Conservation (phyloP, 164 flowering plant species). For the Stephania yunnanensis region DNA sequence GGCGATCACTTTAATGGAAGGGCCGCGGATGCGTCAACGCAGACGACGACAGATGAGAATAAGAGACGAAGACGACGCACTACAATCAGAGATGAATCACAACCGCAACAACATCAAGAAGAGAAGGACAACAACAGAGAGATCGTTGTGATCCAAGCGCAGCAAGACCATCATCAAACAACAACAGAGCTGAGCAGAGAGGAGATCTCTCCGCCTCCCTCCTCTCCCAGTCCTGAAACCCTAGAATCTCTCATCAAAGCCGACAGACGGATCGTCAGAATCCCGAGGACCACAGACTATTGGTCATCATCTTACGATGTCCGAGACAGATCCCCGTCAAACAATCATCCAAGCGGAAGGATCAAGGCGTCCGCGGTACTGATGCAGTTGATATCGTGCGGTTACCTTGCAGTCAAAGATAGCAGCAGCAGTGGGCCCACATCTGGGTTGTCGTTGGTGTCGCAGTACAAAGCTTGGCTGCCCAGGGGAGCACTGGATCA, state of each 20-base stretch:
- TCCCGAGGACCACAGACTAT: constrained; percentile 7
- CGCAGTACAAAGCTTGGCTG: constrained; percentile 42
- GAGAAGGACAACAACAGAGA: neutral
- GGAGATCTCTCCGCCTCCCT: constrained; percentile 87
- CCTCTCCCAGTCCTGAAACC: constrained; percentile 87
- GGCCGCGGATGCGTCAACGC: constrained; percentile 77
- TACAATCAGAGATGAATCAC: neutral
- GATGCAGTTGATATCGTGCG: constrained; percentile 88
- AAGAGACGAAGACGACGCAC: constrained; percentile 25
- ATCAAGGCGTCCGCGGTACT: constrained; percentile 63
- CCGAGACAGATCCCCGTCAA: constrained; percentile 28
- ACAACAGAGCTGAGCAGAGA: constrained; percentile 54
- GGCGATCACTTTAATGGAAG: constrained; percentile 23
- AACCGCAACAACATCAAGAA: neutral
- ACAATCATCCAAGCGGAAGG: constrained; percentile 34
- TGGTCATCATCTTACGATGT: constrained; percentile 6
- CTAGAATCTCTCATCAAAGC: constrained; percentile 72
- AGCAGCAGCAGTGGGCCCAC: constrained; percentile 34
- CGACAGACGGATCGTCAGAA: constrained; percentile 36
- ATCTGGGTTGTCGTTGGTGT: constrained; percentile 38
- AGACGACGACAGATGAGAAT: constrained; percentile 33
- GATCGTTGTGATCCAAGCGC: no score
- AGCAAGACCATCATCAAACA: no score
- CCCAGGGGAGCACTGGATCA: constrained; percentile 42
- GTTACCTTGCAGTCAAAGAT: constrained; percentile 64